These are phyloP conservation scores for Coprinopsis sp. DNA, from an alignment of 768 basidiomycete genomes.

Conservation along the genomic window DNA sequence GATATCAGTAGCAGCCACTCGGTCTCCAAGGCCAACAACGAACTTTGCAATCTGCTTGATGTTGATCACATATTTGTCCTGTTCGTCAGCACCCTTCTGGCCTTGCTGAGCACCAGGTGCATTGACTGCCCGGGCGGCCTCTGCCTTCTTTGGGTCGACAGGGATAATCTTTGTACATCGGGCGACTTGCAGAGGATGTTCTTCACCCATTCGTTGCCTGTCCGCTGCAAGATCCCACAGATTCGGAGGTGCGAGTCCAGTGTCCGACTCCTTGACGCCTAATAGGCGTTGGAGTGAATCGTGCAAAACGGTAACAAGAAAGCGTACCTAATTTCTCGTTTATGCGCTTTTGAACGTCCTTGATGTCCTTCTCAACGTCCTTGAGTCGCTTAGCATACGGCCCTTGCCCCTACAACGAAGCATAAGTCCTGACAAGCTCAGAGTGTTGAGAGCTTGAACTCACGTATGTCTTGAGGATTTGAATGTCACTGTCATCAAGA, in stretches of 20 bases:
- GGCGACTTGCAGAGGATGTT: constrained; percentile 94
- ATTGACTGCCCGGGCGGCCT: constrained; percentile 74
- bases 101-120: constrained; percentile 74
- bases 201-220: constrained; percentile 83
- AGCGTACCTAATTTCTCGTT: constrained; percentile 91
- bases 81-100: constrained; percentile 96
- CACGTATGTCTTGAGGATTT: constrained; percentile 98
- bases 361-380: constrained; percentile 87
- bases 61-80: constrained; percentile 99
- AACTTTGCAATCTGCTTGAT: constrained; percentile 99
- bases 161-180: constrained; percentile 98
- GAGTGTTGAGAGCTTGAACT: constrained; percentile 19
- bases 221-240: constrained; percentile 97
- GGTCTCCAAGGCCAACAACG: constrained; percentile 94
- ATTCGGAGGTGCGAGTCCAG: constrained; percentile 93
- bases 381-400: constrained; percentile 89
- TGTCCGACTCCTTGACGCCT: constrained; percentile 98
- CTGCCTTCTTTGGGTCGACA: constrained; percentile 69
- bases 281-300: constrained; percentile 1
- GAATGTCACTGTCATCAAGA: constrained; percentile 97
- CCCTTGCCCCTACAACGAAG: constrained; percentile 79
- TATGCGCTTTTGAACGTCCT: constrained; percentile 93
- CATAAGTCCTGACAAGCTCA: constrained; percentile 5
- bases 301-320: neutral
- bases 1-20: constrained; percentile 95